Conservation (phyloP, 1,139 yeast genomes). For the Pichia sp. region DNA sequence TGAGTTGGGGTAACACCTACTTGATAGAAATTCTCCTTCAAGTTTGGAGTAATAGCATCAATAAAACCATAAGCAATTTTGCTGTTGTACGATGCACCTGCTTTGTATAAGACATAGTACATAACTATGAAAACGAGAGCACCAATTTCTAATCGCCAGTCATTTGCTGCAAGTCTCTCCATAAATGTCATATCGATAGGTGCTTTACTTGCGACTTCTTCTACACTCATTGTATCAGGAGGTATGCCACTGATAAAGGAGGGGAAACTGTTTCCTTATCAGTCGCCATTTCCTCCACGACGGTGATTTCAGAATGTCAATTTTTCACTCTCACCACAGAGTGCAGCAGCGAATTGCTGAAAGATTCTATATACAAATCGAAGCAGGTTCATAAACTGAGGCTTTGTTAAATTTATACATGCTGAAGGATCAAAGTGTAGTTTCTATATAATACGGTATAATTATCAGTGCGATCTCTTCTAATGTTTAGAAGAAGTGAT, state of each 20-base stretch:
- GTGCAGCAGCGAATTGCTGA: too few relatives aligned
- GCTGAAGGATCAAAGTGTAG: too few relatives aligned
- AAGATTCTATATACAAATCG: too few relatives aligned
- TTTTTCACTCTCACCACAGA: too few relatives aligned
- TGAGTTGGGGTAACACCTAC: constrained; percentile 57
- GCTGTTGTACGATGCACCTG: constrained; percentile 57
- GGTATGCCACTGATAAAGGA: too few relatives aligned
- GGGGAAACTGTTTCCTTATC: background rate
- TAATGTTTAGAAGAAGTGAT: constrained; percentile 10
- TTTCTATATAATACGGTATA: background rate
- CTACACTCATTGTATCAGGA: background rate
- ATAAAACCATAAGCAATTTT: constrained; percentile 48
- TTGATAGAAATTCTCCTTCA: constrained; percentile 66
- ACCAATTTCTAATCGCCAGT: constrained; percentile 69
- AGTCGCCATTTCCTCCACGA: too few relatives aligned
- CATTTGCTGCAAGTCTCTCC: constrained; percentile 46
- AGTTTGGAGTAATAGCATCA: constrained; percentile 38
- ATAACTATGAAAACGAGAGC: constrained; percentile 44
- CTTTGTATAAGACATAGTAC: constrained; percentile 40
- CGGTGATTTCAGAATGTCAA: too few relatives aligned
- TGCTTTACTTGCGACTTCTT: constrained; percentile 37
- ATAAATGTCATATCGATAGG: constrained; percentile 41
- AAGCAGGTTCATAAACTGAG: too few relatives aligned
- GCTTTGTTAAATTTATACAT: background rate
- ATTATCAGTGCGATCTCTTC: background rate